phyloP scores from a whole-genome alignment of 2,329 filamentous ascomycete genomes.

The Emergomyces pasteurianus region DNA sequence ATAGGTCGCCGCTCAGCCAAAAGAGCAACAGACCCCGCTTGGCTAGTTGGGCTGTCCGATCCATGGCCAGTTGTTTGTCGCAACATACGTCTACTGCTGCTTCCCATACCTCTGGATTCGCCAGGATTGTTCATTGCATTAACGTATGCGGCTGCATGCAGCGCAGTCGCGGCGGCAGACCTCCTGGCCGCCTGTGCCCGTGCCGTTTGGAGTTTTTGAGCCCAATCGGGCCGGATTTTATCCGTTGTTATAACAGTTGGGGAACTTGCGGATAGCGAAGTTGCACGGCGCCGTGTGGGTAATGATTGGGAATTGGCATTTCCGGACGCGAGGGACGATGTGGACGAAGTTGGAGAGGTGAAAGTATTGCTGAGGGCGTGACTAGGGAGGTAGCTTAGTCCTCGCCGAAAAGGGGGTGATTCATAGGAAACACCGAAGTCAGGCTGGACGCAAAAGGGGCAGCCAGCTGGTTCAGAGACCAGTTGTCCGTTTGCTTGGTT shows the following conservation, averaged over 20 bases:
- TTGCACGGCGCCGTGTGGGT: slow-evolving; percentile 44
- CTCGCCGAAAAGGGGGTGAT: slow-evolving; percentile 75
- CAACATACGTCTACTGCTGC: slow-evolving; percentile 47
- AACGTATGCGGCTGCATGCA: slow-evolving; percentile 90
- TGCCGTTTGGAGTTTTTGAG: slow-evolving; percentile 73
- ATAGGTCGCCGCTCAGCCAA: slow-evolving; percentile 32
- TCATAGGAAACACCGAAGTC: slow-evolving; percentile 97
- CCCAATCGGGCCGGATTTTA: slow-evolving; percentile 85
- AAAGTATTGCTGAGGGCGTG: slow-evolving; percentile 38
- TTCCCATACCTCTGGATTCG: slow-evolving; percentile 42
- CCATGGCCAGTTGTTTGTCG: slow-evolving; percentile 28
- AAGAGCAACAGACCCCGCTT: slow-evolving; percentile 36
- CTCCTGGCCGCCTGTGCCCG: slow-evolving; percentile 73
- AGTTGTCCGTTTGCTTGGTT: slow-evolving; percentile 48
- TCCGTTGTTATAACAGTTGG: slow-evolving; percentile 87
- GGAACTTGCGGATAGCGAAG: slow-evolving; percentile 67
- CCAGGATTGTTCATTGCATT: slow-evolving; percentile 46
- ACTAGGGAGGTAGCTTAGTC: slow-evolving; percentile 56
- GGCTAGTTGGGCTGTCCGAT: slow-evolving; percentile 23
- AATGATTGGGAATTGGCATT: slow-evolving; percentile 26
- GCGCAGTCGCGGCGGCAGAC: slow-evolving; percentile 81
- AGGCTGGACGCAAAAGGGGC: slow-evolving; percentile 87
- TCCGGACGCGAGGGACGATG: slow-evolving; percentile 60
- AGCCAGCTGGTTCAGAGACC: slow-evolving; percentile 81
- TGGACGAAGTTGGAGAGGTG: slow-evolving; percentile 70